These are phyloP conservation scores for Chlamydomonas schloesseri DNA, from an alignment of 139 green algal genomes.

Conservation along the genomic window DNA sequence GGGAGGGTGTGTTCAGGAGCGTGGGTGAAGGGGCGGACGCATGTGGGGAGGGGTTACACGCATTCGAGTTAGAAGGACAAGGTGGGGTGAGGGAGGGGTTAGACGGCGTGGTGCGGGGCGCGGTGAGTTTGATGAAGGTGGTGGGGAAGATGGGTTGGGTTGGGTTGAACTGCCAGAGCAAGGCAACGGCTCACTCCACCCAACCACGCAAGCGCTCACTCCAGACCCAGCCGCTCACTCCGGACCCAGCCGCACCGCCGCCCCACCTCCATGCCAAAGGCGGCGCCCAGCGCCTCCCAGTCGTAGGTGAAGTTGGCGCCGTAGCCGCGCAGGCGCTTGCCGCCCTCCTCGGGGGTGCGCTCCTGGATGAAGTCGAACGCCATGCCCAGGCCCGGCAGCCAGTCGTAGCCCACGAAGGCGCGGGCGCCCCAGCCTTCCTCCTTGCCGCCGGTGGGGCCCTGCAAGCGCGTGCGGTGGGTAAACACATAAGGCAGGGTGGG, in stretches of 20 bases:
- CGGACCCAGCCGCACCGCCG: too few species aligned
- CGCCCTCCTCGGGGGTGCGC: conserved; percentile 42
- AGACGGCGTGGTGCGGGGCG: too few species aligned
- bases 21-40: background rate
- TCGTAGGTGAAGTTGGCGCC: conserved; percentile 63
- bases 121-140: too few species aligned
- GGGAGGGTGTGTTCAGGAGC: background rate
- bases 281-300: conserved; percentile 46
- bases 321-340: conserved; percentile 52
- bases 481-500: too few species aligned
- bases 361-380: conserved; percentile 69
- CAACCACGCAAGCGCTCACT: too few species aligned
- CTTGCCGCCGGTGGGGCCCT: conserved; percentile 56
- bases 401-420: conserved; percentile 64
- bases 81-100: too few species aligned
- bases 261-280: conserved; percentile 59
- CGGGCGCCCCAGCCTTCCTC: conserved; percentile 70
- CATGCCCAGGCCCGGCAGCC: conserved; percentile 63
- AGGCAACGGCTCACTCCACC: too few species aligned
- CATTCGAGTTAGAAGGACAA: too few species aligned
- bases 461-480: background rate
- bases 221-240: too few species aligned
- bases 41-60: too few species aligned
- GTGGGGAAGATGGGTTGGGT: too few species aligned
- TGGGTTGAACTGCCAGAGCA: too few species aligned